Conservation (phyloP, 495 filamentous ascomycete genomes). For the Podospora appendiculata region DNA sequence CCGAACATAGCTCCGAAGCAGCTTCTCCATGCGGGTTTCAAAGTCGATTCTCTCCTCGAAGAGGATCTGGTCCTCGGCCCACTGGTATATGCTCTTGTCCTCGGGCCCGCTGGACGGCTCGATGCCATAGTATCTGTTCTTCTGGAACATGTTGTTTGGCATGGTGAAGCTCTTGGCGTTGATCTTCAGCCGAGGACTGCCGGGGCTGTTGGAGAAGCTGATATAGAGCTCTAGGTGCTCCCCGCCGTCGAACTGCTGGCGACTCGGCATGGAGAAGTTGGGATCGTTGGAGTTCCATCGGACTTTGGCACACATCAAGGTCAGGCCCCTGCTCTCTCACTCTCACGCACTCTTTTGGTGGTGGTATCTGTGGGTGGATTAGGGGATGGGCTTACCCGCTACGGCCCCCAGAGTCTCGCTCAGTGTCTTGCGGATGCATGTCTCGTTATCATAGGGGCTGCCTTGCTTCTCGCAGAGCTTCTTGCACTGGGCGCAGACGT, state of each 20-base stretch:
- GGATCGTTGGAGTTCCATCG: slow-evolving; percentile 11
- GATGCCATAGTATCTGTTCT: background rate
- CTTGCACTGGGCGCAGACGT: background rate
- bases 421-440: slow-evolving; percentile 1
- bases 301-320: slow-evolving; percentile 1
- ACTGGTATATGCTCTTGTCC: background rate
- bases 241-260: background rate
- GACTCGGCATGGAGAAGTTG: background rate
- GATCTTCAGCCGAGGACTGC: slow-evolving; percentile 5
- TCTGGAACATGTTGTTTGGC: background rate
- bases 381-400: too few species aligned
- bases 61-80: slow-evolving; percentile 7
- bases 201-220: slow-evolving; percentile 1
- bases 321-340: background rate
- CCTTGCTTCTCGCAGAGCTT: background rate
- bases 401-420: background rate
- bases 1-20: slow-evolving; percentile 8
- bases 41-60: slow-evolving; percentile 2
- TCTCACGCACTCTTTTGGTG: background rate
- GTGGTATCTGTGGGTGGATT: too few species aligned
- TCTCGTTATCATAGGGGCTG: background rate
- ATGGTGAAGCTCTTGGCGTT: background rate
- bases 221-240: background rate
- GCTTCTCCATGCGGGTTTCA: slow-evolving; percentile 10
- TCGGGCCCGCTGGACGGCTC: background rate